phyloP scores from a whole-genome alignment of 2,329 filamentous ascomycete genomes.

The Dactylellina haptotyla region DNA sequence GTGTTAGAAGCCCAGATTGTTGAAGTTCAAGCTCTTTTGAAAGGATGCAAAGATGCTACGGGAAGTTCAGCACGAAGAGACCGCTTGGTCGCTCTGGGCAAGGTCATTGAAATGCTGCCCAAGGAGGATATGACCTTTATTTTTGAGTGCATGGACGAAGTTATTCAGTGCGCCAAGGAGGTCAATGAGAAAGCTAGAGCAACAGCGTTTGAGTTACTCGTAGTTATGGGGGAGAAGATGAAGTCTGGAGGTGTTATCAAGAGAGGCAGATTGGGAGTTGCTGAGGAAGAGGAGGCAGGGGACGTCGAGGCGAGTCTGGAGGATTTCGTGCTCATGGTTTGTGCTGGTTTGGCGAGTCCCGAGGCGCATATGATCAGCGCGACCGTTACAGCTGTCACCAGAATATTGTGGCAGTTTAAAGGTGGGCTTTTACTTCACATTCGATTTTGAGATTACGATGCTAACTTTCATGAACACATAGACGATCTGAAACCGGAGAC shows the following conservation, averaged over 20 bases:
- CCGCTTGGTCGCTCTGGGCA: slow-evolving; percentile 81
- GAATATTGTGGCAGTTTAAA: slow-evolving; percentile 91
- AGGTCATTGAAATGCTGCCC: slow-evolving; percentile 82
- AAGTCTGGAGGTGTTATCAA: slow-evolving; percentile 78
- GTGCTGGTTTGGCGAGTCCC: slow-evolving; percentile 88
- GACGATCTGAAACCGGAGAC: slow-evolving; percentile 74
- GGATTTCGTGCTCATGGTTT: slow-evolving; percentile 98
- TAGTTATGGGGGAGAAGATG: slow-evolving; percentile 87
- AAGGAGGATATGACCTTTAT: slow-evolving; percentile 88
- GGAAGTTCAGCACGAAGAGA: slow-evolving; percentile 87
- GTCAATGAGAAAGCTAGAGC: slow-evolving; percentile 94
- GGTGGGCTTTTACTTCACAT: slow-evolving; percentile 8
- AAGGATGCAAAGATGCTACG: slow-evolving; percentile 83
- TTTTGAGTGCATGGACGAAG: slow-evolving; percentile 87
- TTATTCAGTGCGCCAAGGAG: slow-evolving; percentile 96
- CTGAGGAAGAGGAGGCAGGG: slow-evolving; percentile 82
- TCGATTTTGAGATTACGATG: not conserved
- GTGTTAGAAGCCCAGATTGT: slow-evolving; percentile 78
- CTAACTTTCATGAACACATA: slow-evolving; percentile 59
- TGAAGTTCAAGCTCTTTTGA: slow-evolving; percentile 83
- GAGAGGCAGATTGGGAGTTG: slow-evolving; percentile 85
- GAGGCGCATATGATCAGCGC: slow-evolving; percentile 98
- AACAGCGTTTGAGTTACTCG: slow-evolving; percentile 86
- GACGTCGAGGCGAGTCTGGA: slow-evolving; percentile 83
- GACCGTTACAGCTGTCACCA: slow-evolving; percentile 91